Conservation (phyloP, 306 rosid genomes). For the Fragaria ananassa region DNA sequence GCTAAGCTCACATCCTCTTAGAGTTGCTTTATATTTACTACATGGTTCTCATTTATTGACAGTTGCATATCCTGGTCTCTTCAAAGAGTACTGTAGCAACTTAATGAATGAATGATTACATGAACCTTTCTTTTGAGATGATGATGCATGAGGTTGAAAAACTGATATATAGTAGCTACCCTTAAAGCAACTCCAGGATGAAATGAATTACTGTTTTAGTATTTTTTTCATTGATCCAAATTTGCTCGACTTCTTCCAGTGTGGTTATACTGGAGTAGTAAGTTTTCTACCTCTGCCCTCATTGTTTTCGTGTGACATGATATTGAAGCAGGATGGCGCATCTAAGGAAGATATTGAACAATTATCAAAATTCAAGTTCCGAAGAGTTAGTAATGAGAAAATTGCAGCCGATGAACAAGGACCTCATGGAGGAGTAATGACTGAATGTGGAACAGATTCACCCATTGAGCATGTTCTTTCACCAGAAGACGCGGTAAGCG, state of each 20-base stretch:
- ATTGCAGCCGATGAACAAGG: conserved; percentile 42
- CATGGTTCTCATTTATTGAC: not conserved
- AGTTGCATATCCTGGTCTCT: conserved; percentile 2
- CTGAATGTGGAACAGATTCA: conserved; percentile 67
- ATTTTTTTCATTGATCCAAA: not conserved
- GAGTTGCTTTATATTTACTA: not conserved
- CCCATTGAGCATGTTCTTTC: conserved; percentile 68
- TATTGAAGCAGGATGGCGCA: conserved; percentile 82
- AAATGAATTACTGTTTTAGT: not conserved
- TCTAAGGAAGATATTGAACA: conserved; percentile 91
- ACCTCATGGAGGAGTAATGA: conserved; percentile 78
- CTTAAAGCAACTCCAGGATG: not conserved
- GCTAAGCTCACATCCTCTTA: not conserved
- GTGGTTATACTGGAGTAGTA: not conserved
- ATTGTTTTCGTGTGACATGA: not conserved
- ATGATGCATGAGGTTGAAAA: not conserved
- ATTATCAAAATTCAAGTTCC: conserved; percentile 72
- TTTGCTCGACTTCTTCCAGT: not conserved
- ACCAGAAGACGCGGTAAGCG: conserved; percentile 77
- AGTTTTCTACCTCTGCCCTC: not conserved
- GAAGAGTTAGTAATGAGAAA: conserved; percentile 51
- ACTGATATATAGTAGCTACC: not conserved
- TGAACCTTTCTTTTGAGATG: not conserved
- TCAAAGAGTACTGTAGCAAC: not conserved
- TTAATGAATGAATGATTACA: not conserved